Evolutionary conservation across 768 basidiomycete species (phyloP), one percentile per base, ranked within the genome.

Genomic region (Floccularia luteovirens): DNA sequence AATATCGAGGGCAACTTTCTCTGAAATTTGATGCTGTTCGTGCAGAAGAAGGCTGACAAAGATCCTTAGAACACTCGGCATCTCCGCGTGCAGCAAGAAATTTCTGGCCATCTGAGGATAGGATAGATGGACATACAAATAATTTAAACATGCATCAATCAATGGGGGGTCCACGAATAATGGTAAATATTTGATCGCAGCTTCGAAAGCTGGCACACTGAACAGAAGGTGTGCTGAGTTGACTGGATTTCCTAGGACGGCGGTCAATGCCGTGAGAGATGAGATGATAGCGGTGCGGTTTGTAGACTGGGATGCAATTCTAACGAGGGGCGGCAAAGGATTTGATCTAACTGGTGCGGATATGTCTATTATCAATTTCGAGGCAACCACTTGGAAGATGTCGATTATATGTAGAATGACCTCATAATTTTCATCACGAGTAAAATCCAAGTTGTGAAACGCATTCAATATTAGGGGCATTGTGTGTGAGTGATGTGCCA

Each of bases 201-300:
- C 75, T 3, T 61, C 60, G 25, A 90, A 62, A 1, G 80, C 79
- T 8, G 74, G 71, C 0, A 85, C 82, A 43, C 69, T 62, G 1
- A 74, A 49, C 5, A 62, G 54, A 22, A 89, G 59, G 36, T 81
- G 74, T 3, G 61, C 43, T 12, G 66, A 57, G 52, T 88, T 89
- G 21, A 66, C 53, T 3, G 77, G 71, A 43, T 79, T 76, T 6
- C 75, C 74, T 44, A 86, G 70, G 19, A 91, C 54, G 6, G 72
- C 60, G 12, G 77, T 75, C 23, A 91, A 67, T 7, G 75, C 70
- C 0, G 65, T 67, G 42, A 90, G 61, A 2, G 81, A 64, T 3
- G 78, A 63, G 36, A 91, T 72, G 41, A 92, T 79, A 53, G 89
- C 65, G 8, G 87, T 76, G 35, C 90, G 77, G 56, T 93, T 89